These are phyloP conservation scores for Fusarium duplospermum DNA, from an alignment of 2,329 filamentous ascomycete genomes.

Conservation along the genomic window DNA sequence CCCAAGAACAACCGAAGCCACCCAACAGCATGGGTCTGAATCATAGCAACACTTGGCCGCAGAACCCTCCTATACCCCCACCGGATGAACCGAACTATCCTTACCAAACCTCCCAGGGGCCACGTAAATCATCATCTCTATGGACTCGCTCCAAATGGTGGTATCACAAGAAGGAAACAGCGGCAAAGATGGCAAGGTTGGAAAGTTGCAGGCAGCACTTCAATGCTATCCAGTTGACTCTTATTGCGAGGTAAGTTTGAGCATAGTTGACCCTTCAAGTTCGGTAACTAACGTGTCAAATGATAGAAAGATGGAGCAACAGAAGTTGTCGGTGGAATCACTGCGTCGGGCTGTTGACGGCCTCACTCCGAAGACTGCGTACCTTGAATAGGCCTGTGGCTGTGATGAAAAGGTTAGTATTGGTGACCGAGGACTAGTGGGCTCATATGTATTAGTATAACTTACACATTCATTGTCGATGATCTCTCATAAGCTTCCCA, in stretches of 20 bases:
- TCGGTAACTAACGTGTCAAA: not conserved
- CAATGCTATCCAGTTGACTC: not conserved
- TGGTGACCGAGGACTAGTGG: no score
- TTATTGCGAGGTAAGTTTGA: not conserved
- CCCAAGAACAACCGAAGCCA: not conserved
- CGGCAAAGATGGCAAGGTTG: not conserved
- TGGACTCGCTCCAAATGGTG: not conserved
- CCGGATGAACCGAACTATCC: not conserved
- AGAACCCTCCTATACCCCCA: not conserved
- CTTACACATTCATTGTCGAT: not conserved
- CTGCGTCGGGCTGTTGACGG: not conserved
- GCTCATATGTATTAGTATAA: not conserved
- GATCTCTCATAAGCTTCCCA: not conserved
- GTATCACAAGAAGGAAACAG: not conserved
- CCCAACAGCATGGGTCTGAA: not conserved
- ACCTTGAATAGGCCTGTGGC: not conserved
- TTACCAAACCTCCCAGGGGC: not conserved
- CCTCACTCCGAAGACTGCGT: not conserved
- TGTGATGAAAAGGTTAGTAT: not conserved
- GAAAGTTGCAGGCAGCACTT: not conserved
- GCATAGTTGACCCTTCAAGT: fast-evolving
- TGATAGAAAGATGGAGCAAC: not conserved
- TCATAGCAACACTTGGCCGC: not conserved
- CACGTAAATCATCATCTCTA: not conserved
- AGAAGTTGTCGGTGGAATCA: not conserved